Evolutionary conservation across 768 basidiomycete species (phyloP).

Genomic region (Agaricus blazei): DNA sequence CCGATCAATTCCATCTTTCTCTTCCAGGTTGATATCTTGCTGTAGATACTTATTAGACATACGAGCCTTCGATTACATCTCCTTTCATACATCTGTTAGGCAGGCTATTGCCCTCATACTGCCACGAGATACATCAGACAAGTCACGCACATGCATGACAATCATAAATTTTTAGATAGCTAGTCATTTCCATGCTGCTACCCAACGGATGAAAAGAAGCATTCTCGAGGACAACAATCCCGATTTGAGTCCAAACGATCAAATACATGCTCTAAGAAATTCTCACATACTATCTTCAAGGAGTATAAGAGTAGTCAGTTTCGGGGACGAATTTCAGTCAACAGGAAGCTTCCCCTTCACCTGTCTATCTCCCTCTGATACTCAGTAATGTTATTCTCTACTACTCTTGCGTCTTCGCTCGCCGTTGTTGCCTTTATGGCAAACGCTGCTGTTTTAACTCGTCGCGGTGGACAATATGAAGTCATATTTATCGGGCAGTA

Average conservation of each 20-base stretch:
- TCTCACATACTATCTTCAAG: background rate
- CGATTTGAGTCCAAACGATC: background rate
- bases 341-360: background rate
- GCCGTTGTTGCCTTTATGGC: slow-evolving; percentile 4
- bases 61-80: background rate
- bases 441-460: slow-evolving; percentile 4
- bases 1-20: background rate
- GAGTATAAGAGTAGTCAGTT: background rate
- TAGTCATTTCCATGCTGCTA: background rate
- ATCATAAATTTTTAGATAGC: slow-evolving; percentile 1
- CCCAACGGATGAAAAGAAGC: slow-evolving; percentile 4
- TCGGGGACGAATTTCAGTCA: background rate
- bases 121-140: background rate
- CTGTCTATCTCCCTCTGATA: background rate
- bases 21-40: background rate
- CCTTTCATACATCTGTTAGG: too few relatives aligned
- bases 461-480: background rate
- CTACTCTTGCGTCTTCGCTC: background rate
- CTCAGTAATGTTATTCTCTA: slow-evolving; percentile 1
- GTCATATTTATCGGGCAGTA: too few relatives aligned
- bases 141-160: background rate
- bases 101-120: too few relatives aligned
- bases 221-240: background rate
- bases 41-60: background rate
- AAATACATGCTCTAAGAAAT: background rate